Conservation (phyloP, 169 alveolate species). For the Cryptosporidium andersoni region DNA sequence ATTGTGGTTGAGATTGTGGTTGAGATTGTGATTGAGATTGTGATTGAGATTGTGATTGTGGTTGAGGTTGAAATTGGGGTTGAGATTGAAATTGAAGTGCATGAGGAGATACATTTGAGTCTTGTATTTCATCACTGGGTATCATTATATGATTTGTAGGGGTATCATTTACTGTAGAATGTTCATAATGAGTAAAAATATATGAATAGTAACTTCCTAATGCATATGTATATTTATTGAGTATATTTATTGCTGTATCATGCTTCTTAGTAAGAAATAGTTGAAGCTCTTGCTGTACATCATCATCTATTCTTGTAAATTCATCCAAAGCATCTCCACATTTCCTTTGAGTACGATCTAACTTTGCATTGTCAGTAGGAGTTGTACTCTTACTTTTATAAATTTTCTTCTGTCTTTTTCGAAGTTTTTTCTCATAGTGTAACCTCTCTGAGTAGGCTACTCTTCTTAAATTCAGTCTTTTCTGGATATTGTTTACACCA, state of each 20-base stretch:
- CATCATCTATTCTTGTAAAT: conserved; percentile 66
- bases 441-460: conserved; percentile 67
- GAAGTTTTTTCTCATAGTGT: conserved; percentile 52
- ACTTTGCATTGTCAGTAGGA: conserved; percentile 47
- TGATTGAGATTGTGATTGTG: conserved; percentile 2
- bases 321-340: conserved; percentile 71
- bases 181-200: conserved; percentile 53
- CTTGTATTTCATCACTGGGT: conserved; percentile 12
- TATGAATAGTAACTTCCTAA: conserved; percentile 50
- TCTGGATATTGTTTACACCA: conserved; percentile 56
- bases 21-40: conserved; percentile 1
- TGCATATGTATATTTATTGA: conserved; percentile 36
- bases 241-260: conserved; percentile 35
- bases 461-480: conserved; percentile 48
- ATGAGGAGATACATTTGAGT: neutral
- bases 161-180: conserved; percentile 13
- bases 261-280: conserved; percentile 51
- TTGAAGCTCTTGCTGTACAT: conserved; percentile 63
- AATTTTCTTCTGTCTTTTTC: conserved; percentile 59
- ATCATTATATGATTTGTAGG: conserved; percentile 54
- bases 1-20: conserved; percentile 9
- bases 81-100: neutral
- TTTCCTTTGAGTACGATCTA: conserved; percentile 62
- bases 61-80: neutral
- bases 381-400: conserved; percentile 49